Conservation (phyloP, 306 rosid genomes). For the Quercus berberidifolia region DNA sequence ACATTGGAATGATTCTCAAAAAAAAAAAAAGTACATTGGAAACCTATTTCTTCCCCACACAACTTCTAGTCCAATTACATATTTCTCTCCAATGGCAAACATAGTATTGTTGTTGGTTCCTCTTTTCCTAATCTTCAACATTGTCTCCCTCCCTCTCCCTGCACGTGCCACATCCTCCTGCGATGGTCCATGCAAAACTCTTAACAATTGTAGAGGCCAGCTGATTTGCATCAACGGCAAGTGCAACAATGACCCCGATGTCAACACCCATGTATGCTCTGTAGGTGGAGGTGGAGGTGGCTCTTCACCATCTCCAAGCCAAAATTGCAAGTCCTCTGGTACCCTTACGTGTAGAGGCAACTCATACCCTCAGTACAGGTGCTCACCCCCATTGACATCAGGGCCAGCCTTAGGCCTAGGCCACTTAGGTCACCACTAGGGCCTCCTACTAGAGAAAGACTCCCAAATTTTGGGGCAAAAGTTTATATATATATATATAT, state of each 20-base stretch:
- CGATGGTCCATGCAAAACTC: not conserved
- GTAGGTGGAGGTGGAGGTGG: not conserved
- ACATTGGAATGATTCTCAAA: too few relatives aligned
- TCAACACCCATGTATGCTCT: not conserved
- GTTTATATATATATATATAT: too few relatives aligned
- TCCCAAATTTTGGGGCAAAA: too few relatives aligned
- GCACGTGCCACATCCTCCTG: not conserved
- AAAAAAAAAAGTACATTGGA: too few relatives aligned
- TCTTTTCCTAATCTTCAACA: not conserved
- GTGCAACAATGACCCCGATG: slow-evolving; percentile 2
- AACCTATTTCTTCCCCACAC: too few relatives aligned
- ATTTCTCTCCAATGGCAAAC: too few relatives aligned
- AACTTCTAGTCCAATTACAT: too few relatives aligned
- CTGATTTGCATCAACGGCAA: slow-evolving; percentile 15
- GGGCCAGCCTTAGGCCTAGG: too few relatives aligned
- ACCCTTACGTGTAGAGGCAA: not conserved
- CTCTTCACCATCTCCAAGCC: not conserved
- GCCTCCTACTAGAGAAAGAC: too few relatives aligned
- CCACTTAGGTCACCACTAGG: too few relatives aligned
- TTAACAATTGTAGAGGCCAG: not conserved
- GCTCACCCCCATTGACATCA: not conserved
- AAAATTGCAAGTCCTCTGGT: not conserved
- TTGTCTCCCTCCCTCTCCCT: not conserved
- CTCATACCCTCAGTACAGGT: not conserved
- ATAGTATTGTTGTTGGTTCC: too few relatives aligned